These are phyloP conservation scores for Cladophialophora exuberans DNA, from an alignment of 2,329 filamentous ascomycete genomes.

Conservation along the genomic window DNA sequence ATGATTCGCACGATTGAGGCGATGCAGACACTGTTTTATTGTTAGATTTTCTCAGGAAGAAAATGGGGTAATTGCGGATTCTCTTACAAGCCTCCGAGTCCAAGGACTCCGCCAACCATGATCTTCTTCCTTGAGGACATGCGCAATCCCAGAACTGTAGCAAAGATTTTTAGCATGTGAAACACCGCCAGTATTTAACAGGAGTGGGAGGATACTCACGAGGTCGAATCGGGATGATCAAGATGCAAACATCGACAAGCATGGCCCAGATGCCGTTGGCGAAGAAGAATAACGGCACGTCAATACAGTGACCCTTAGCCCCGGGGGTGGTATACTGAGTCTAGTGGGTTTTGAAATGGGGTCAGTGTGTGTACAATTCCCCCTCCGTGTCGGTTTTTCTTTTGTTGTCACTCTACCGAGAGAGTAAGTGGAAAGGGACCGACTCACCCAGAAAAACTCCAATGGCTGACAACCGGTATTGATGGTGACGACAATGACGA, in stretches of 20 bases:
- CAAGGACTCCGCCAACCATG: constrained; percentile 8
- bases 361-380: constrained; percentile 5
- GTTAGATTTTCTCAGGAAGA: constrained; percentile 4
- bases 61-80: constrained; percentile 1
- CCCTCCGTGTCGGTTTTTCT: constrained; percentile 5
- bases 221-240: constrained; percentile 10
- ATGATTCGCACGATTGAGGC: constrained; percentile 9
- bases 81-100: constrained; percentile 9
- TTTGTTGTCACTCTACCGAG: constrained; percentile 6
- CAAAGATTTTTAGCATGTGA: constrained; percentile 4
- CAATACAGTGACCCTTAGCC: constrained; percentile 8
- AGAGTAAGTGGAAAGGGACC: background rate
- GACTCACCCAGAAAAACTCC: constrained; percentile 11
- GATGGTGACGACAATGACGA: constrained; percentile 9
- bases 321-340: constrained; percentile 12
- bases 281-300: constrained; percentile 13
- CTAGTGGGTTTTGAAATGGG: constrained; percentile 4
- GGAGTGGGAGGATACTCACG: constrained; percentile 7
- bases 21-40: constrained; percentile 10
- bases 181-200: background rate
- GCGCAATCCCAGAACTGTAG: constrained; percentile 9
- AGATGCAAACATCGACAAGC: constrained; percentile 13
- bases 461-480: constrained; percentile 11
- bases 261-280: constrained; percentile 14
- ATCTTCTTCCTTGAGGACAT: constrained; percentile 9